Evolutionary conservation across 164 flowering plant genomes (phyloP), one percentile per base, ranked within the genome.

Genomic region (Cinnamomum chago): DNA sequence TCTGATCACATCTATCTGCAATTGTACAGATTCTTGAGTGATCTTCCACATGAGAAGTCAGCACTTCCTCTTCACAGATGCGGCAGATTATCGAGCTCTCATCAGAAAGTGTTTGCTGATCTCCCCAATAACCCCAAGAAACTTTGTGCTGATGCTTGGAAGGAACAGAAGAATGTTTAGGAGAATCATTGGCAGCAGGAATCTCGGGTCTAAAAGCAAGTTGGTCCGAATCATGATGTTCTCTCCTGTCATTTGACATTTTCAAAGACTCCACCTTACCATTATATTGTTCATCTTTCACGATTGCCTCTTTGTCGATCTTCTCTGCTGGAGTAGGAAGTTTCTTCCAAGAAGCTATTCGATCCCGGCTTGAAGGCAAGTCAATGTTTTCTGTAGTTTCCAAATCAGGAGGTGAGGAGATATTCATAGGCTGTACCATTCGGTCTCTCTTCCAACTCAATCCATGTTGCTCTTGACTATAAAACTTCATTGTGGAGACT

Each of bases 51-150:
- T 89, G 88, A 65, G 86, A 80, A 68, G 97, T 94, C 33, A 92
- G 94, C 77, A 96, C 95, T 81, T 90, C 96, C 80, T 96, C 99
- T 83, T 96, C 99, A 85, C 99, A 96, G 76, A 96, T 96, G 68
- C 99, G 97, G 80, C 99, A 96, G 67, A 94, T 92, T 79, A 96
- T 92, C 73, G 83, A 74, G 33, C 62, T 88, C 3, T 91, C 97
- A 65, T 96, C 97, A 67, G 84, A 74, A 73, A 84, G 65, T 83
- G 81, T 86, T 58, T 81, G 85, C 76, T 88, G 95, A 74, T 94
- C 97, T 60, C 93, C 95, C 97, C 97, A 90, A 73, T 90, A 82
- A 64, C 99, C 99, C 99, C 97, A 96, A 62, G 99, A 96, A 76
- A 71, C 71, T 77, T 86, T 91, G 81, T 91, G 98, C 65, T 85